phyloP scores from a whole-genome alignment of 1,139 yeast genomes.

The Lizanozyma gosingica region DNA sequence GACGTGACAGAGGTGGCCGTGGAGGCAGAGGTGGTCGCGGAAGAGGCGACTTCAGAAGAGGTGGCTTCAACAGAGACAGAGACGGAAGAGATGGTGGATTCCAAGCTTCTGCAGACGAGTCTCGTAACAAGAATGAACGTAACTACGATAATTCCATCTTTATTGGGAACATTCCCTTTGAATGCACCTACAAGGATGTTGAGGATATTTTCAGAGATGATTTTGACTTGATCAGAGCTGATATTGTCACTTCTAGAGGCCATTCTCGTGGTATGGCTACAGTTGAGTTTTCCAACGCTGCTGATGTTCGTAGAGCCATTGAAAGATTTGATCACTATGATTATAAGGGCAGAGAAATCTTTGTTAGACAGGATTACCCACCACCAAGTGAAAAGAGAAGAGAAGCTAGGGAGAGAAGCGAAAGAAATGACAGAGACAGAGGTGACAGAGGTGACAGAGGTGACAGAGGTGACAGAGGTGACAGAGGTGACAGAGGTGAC shows the following conservation, averaged over 20 bases:
- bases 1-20: constrained; percentile 15
- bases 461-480: constrained; percentile 6
- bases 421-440: constrained; percentile 9
- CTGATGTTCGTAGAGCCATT: constrained; percentile 72
- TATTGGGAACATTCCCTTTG: constrained; percentile 67
- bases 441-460: constrained; percentile 5
- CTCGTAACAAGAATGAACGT: constrained; percentile 42
- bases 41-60: constrained; percentile 12
- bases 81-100: constrained; percentile 13
- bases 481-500: constrained; percentile 9
- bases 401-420: constrained; percentile 8
- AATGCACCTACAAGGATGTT: constrained; percentile 49
- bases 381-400: constrained; percentile 43
- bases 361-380: constrained; percentile 84
- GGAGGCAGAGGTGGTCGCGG: constrained; percentile 12
- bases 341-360: constrained; percentile 72
- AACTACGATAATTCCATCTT: constrained; percentile 64
- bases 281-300: constrained; percentile 67
- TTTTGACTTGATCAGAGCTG: constrained; percentile 77
- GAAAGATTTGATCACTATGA: constrained; percentile 56
- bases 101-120: constrained; percentile 21
- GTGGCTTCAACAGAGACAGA: constrained; percentile 9
- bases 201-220: constrained; percentile 50
- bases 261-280: constrained; percentile 91
- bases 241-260: constrained; percentile 75